Base-by-base conservation (phyloP, 2,329 filamentous ascomycete genomes). In the Verticillium isaacii region DNA sequence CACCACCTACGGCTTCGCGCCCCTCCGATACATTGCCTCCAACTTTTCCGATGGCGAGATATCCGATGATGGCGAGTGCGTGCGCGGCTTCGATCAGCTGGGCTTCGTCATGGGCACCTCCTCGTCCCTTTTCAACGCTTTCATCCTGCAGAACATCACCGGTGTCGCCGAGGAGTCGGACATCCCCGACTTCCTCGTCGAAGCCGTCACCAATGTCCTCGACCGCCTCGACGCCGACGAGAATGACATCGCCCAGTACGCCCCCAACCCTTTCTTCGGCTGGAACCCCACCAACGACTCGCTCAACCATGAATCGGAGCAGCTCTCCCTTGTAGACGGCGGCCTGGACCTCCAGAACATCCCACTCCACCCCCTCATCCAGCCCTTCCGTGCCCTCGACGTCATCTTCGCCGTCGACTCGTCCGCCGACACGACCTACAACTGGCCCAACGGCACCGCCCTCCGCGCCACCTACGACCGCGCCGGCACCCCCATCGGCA, bases 51-150 rank as follows among this genome's bases (percentile, higher is more conserved):
- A 77, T 58, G 88, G 87, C 65, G 77, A 63, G 60, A 62, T 80
- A 0, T 61, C 77, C 37, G 61, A 78, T 34, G 81, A 81, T 69
- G 79, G 81, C 34, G 61, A 62, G 36, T 80, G 85, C 65, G 75
- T 81, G 32, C 71, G 71, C 29, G 92, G 92, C 1, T 93, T 92
- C 66, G 92, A 96, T 73, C 93, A 91, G 67, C 85, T 85, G 7
- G 90, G 90, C 1, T 96, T 87, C 68, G 80, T 95, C 36, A 91
- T 94, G 85, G 91, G 91, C 62, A 95, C 92, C 0, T 92, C 89
- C 12, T 92, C 89, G 17, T 88, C 89, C 9, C 80, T 96, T 4
- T 96, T 96, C 80, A 96, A 96, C 77, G 80, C 88, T 61, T 81
- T 96, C 82, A 81, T 96, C 87, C 41, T 95, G 86, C 32, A 79